These are phyloP conservation scores for Scheffersomyces illinoinensis DNA, from an alignment of 1,139 yeast genomes.

Conservation along the genomic window DNA sequence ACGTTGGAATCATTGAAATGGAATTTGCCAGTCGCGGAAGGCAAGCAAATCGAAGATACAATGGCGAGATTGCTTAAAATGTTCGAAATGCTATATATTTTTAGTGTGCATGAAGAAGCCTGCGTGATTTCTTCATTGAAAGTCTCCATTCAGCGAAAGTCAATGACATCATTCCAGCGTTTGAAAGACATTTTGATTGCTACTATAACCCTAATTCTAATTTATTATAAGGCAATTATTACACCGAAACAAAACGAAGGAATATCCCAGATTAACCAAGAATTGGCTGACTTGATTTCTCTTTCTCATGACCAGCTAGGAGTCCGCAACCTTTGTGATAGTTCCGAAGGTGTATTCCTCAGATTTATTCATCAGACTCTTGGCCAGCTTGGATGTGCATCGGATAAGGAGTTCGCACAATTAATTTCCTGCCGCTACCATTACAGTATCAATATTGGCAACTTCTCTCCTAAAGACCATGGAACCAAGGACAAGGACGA, in stretches of 20 bases:
- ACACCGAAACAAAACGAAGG: slow-evolving; percentile 1
- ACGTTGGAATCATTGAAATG: slow-evolving; percentile 24
- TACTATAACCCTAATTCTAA: slow-evolving; percentile 37
- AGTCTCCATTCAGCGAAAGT: slow-evolving; percentile 28
- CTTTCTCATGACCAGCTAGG: slow-evolving; percentile 78
- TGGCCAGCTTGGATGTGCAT: slow-evolving; percentile 34
- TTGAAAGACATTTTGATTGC: slow-evolving; percentile 56
- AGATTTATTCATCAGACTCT: slow-evolving; percentile 58
- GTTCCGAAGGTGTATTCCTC: slow-evolving; percentile 63
- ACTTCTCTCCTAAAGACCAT: slow-evolving; percentile 67
- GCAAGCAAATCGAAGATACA: slow-evolving; percentile 2
- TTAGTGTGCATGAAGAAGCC: slow-evolving; percentile 52
- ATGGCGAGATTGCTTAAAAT: slow-evolving; percentile 24
- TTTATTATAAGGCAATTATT: slow-evolving; percentile 26
- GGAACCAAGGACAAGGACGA: slow-evolving; percentile 47
- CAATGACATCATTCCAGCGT: slow-evolving; percentile 34
- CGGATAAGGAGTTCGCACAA: slow-evolving; percentile 69
- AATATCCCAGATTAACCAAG: neutral
- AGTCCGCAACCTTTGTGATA: slow-evolving; percentile 63
- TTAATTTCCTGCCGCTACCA: slow-evolving; percentile 79
- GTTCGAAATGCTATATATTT: slow-evolving; percentile 42
- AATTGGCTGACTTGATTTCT: slow-evolving; percentile 48
- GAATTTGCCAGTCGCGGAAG: slow-evolving; percentile 15
- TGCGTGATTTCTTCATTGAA: slow-evolving; percentile 39
- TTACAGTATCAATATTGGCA: slow-evolving; percentile 58